phyloP scores from a whole-genome alignment of 1,139 yeast genomes.

The Diutina mesorugosa region DNA sequence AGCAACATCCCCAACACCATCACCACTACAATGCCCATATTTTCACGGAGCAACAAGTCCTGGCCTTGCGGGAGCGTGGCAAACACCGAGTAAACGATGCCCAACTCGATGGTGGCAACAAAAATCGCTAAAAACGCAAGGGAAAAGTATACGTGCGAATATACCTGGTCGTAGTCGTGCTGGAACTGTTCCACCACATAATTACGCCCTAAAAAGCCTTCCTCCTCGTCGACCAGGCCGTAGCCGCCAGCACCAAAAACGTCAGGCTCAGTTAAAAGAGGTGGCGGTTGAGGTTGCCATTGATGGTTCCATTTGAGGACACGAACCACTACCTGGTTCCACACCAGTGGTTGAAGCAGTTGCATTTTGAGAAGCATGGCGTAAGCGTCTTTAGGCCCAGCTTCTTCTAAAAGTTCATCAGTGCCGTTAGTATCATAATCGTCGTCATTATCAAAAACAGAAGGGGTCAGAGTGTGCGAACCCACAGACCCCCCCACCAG shows the following conservation, averaged over 20 bases:
- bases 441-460: neutral
- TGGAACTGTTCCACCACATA: slow-evolving; percentile 15
- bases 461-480: neutral
- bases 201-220: slow-evolving; percentile 11
- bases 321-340: neutral
- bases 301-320: neutral
- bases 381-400: neutral
- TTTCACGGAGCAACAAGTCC: slow-evolving; percentile 15
- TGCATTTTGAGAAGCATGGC: neutral
- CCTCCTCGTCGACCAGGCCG: slow-evolving; percentile 23
- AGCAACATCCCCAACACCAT: slow-evolving; percentile 22
- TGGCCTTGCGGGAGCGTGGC: slow-evolving; percentile 10
- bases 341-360: neutral
- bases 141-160: slow-evolving; percentile 25
- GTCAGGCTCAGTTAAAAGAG: neutral
- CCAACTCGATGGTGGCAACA: slow-evolving; percentile 30
- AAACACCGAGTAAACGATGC: slow-evolving; percentile 26
- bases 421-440: neutral
- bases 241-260: slow-evolving; percentile 6
- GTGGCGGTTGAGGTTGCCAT: slow-evolving; percentile 1
- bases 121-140: slow-evolving; percentile 23
- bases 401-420: neutral
- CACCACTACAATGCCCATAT: slow-evolving; percentile 21
- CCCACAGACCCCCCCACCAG: neutral
- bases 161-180: slow-evolving; percentile 22